These are phyloP conservation scores for Fusarium metavorans DNA, from an alignment of 2,329 filamentous ascomycete genomes.

Conservation along the genomic window DNA sequence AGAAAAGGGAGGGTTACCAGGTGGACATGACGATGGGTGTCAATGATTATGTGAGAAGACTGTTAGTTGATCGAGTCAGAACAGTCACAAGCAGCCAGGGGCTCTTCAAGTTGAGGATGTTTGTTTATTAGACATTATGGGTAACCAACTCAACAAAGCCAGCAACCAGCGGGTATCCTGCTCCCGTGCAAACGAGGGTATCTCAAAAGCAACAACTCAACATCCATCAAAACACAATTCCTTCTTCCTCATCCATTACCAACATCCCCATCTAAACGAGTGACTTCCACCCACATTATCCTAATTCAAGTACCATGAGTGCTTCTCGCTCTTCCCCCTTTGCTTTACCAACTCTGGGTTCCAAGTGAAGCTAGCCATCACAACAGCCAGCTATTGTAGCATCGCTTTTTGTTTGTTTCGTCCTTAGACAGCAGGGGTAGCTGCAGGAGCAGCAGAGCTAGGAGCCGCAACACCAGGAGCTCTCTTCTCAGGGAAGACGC, in stretches of 20 bases:
- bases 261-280: not conserved
- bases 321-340: not conserved
- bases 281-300: not conserved
- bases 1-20: not conserved
- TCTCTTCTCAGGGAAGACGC: constrained; percentile 61
- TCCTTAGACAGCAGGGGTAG: constrained; percentile 24
- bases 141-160: not conserved
- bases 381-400: not conserved
- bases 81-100: not conserved
- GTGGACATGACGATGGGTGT: not conserved
- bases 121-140: constrained; percentile 33
- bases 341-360: not conserved
- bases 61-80: not conserved
- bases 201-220: constrained; percentile 16
- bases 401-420: not conserved
- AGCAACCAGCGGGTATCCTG: constrained; percentile 24
- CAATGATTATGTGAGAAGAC: not conserved
- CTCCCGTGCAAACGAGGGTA: constrained; percentile 41
- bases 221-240: not conserved
- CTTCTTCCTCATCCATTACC: not conserved
- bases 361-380: not conserved
- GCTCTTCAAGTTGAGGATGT: not conserved
- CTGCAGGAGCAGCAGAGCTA: constrained; percentile 16
- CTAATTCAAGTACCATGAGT: not conserved
- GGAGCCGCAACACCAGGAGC: constrained; percentile 23